A percentile compares a stretch with the other conserved stretches of the same genome.
These are phyloP conservation scores for Cutaneotrichosporon dermatis DNA, from an alignment of 1,284 basidiomycete genomes.

Conservation along the genomic window DNA sequence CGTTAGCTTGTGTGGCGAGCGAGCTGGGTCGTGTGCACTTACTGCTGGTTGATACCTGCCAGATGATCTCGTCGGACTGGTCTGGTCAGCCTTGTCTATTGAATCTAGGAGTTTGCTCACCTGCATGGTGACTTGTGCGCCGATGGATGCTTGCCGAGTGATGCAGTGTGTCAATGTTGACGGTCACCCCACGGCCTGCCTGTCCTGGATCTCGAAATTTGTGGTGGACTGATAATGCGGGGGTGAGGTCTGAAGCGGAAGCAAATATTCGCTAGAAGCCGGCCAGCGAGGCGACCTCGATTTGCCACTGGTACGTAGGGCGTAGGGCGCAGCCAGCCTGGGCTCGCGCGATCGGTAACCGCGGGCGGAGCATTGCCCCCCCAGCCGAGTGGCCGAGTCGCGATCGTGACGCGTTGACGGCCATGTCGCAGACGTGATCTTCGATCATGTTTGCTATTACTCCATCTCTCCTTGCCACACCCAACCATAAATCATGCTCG, in stretches of 20 bases:
- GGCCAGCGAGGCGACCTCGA: not conserved
- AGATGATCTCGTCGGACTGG: constrained; percentile 94
- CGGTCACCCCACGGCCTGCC: not conserved
- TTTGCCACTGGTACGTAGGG: constrained; percentile 4
- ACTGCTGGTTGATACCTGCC: constrained; percentile 91
- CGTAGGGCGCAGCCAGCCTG: not conserved
- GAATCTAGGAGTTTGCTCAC: constrained; percentile 20
- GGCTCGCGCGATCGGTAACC: too few species aligned
- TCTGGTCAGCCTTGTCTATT: constrained; percentile 19
- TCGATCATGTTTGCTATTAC: not conserved
- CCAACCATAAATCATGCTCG: constrained; percentile 8
- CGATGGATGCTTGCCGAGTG: not conserved
- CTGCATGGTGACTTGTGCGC: constrained; percentile 33
- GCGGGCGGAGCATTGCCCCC: too few species aligned
- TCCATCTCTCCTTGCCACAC: not conserved
- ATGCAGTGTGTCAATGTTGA: not conserved
- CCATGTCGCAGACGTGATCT: not conserved
- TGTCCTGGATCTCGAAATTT: constrained; percentile 2
- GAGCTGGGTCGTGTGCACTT: constrained; percentile 15
- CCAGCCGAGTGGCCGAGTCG: too few species aligned
- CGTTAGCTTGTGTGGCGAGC: not conserved
- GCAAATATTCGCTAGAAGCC: not conserved
- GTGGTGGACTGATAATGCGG: not conserved
- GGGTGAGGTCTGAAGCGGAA: not conserved
- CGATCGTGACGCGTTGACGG: not conserved